phyloP scores from a whole-genome alignment of 306 rosid genomes.

The Begonia masoniana region DNA sequence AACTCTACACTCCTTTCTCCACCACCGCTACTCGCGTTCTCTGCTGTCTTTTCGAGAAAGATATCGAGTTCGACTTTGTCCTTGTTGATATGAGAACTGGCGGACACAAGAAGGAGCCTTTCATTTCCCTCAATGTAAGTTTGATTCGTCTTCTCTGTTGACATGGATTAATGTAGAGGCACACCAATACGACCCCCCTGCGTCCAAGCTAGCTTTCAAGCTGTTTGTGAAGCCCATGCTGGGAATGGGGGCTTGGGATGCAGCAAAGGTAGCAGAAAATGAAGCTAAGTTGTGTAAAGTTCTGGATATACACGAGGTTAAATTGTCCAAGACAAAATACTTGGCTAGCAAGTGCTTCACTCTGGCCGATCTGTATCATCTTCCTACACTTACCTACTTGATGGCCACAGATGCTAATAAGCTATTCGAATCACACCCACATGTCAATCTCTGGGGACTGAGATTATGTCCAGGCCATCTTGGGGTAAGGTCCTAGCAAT shows the following conservation, averaged over 20 bases:
- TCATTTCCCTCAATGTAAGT: constrained; percentile 48
- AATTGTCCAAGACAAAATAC: too few relatives aligned
- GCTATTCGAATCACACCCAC: constrained; percentile 29
- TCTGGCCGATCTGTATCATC: too few relatives aligned
- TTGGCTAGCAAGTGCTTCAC: too few relatives aligned
- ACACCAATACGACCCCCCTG: too few relatives aligned
- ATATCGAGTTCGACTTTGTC: constrained; percentile 35
- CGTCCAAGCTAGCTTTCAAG: too few relatives aligned
- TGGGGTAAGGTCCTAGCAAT: constrained; percentile 49
- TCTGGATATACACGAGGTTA: too few relatives aligned
- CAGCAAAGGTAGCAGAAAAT: too few relatives aligned
- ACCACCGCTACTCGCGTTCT: constrained; percentile 24
- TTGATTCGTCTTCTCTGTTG: background rate
- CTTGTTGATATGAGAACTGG: constrained; percentile 24
- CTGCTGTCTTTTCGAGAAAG: constrained; percentile 42
- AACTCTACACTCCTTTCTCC: constrained; percentile 35
- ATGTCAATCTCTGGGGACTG: constrained; percentile 48
- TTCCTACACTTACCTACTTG: constrained; percentile 29
- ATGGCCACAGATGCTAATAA: constrained; percentile 23
- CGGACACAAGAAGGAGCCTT: constrained; percentile 50
- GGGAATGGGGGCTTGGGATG: too few relatives aligned
- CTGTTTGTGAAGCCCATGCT: too few relatives aligned
- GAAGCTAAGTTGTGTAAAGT: too few relatives aligned
- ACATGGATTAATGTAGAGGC: constrained; percentile 53
- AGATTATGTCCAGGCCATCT: constrained; percentile 58